A percentile compares a stretch with the other conserved stretches of the same genome.
Evolutionary conservation across 148 eudicot species (phyloP).

Genomic region (Silene latifolia): DNA sequence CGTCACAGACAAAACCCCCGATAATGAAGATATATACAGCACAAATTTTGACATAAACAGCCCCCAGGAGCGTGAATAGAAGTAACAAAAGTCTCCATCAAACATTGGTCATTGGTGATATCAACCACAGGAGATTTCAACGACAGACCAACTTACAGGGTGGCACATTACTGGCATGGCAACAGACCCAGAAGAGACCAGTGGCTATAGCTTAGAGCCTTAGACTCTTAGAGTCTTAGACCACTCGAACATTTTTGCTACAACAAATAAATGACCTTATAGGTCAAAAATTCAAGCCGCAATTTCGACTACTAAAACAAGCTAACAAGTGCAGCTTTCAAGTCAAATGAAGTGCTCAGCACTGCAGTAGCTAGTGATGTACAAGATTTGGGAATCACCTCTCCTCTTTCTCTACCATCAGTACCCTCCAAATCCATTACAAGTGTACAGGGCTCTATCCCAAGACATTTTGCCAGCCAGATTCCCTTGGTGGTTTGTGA

Average conservation of each 20-base stretch:
- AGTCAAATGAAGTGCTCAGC: no score
- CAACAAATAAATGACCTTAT: not conserved
- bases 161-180: not conserved
- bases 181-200: not conserved
- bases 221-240: not conserved
- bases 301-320: not conserved
- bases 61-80: no score
- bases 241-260: not conserved
- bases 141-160: not conserved
- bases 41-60: no score
- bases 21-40: no score
- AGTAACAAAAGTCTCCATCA: not conserved
- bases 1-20: not conserved
- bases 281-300: not conserved
- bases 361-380: not conserved
- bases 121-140: no score
- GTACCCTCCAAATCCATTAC: constrained; percentile 99
- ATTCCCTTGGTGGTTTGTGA: constrained; percentile 98
- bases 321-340: not conserved
- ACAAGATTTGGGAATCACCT: constrained; percentile 40
- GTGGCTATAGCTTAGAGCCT: not conserved
- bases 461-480: constrained; percentile 87
- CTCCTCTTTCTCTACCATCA: constrained; percentile 99
- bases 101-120: not conserved
- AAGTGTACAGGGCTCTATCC: constrained; percentile 88